Evolutionary conservation across 345 rosid species (phyloP).

Genomic region (Moricandia moricandioides): DNA sequence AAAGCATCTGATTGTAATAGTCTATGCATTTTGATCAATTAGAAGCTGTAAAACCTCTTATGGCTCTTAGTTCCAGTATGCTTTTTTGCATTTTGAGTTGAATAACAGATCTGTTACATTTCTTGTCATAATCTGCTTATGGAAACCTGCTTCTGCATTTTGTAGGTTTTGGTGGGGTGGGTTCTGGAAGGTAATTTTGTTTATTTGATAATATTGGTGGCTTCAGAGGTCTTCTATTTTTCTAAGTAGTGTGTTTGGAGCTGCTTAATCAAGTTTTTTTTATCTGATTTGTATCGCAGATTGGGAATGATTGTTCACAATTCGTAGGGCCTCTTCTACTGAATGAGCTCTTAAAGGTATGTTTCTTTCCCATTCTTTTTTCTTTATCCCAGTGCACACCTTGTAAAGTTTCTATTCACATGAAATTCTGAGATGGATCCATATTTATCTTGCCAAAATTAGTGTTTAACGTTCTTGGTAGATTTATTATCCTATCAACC

Average conservation of each 20-base stretch:
- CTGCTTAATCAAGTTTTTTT: slow-evolving; percentile 16
- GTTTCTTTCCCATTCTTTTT: slow-evolving; percentile 12
- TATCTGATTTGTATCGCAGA: slow-evolving; percentile 41
- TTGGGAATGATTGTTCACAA: slow-evolving; percentile 90
- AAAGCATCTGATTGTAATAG: slow-evolving; percentile 6
- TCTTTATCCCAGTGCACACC: background rate
- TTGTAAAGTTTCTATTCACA: background rate
- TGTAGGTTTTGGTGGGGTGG: slow-evolving; percentile 99
- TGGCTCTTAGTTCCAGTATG: slow-evolving; percentile 3
- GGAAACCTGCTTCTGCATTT: slow-evolving; percentile 24
- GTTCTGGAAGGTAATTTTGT: slow-evolving; percentile 84
- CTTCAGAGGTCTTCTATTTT: background rate
- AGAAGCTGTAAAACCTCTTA: slow-evolving; percentile 9
- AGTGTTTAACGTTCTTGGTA: slow-evolving; percentile 11
- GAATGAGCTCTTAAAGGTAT: slow-evolving; percentile 83
- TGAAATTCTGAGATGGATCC: background rate
- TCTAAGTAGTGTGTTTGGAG: background rate
- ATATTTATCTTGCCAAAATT: background rate
- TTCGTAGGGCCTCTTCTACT: slow-evolving; percentile 91
- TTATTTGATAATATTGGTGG: slow-evolving; percentile 11
- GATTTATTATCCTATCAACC: slow-evolving; percentile 2
- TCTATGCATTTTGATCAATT: slow-evolving; percentile 9
- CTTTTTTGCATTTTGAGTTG: background rate
- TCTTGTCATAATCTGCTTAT: slow-evolving; percentile 5
- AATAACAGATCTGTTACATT: background rate